phyloP scores from a whole-genome alignment of 164 flowering plant species.

The Nymphaea thermarum region DNA sequence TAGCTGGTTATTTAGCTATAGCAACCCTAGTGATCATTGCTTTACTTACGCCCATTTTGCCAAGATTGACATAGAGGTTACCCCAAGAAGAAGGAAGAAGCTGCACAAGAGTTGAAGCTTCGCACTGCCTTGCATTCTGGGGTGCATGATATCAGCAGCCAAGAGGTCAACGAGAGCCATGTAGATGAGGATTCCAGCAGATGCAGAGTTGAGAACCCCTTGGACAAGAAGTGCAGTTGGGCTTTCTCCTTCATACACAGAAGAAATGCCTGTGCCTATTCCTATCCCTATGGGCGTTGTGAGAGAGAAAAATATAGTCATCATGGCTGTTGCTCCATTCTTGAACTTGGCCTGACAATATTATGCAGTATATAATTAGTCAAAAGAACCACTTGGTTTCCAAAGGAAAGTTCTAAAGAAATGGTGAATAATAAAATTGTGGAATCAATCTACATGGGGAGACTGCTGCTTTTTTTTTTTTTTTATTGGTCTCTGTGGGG shows the following conservation, averaged over 20 bases:
- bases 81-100: conserved; percentile 16
- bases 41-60: conserved; percentile 18
- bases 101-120: conserved; percentile 14
- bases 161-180: conserved; percentile 23
- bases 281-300: conserved; percentile 21
- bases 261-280: conserved; percentile 13
- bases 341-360: conserved; percentile 16
- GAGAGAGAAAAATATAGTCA: conserved; percentile 21
- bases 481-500: not conserved
- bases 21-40: too few species aligned
- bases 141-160: conserved; percentile 22
- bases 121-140: conserved; percentile 13
- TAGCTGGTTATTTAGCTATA: too few species aligned
- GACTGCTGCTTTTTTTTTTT: too few species aligned
- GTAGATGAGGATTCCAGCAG: conserved; percentile 21
- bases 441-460: too few species aligned
- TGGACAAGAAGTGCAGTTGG: conserved; percentile 11
- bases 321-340: not conserved
- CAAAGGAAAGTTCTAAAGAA: not conserved
- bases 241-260: conserved; percentile 9
- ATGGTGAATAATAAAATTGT: not conserved
- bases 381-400: not conserved
- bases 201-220: conserved; percentile 16
- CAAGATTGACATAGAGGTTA: conserved; percentile 15
- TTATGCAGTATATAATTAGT: not conserved